Percentiles rank a stretch among this genome's conserved stretches.
These are phyloP conservation scores for Zasmidium citrigriseum DNA, from an alignment of 2,329 filamentous ascomycete species.

Conservation along the genomic window DNA sequence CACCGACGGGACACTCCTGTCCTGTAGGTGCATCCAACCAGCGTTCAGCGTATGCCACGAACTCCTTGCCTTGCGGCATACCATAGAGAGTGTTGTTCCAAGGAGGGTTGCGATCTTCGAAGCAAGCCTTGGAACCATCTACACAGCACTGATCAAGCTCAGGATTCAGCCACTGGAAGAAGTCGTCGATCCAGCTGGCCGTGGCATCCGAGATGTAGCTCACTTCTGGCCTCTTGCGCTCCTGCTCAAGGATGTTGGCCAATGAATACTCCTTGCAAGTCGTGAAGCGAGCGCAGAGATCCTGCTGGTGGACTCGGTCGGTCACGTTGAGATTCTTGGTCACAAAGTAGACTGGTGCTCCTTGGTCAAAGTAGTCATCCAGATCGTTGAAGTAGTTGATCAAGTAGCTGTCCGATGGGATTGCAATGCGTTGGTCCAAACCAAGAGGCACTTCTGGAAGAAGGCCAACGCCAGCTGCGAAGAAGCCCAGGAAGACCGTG, in stretches of 20 bases:
- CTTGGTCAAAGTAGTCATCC: conserved; percentile 86
- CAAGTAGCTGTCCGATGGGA: conserved; percentile 90
- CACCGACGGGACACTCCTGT: conserved; percentile 82
- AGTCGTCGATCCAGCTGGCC: conserved; percentile 96
- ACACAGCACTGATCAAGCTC: conserved; percentile 73
- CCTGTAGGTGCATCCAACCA: conserved; percentile 81
- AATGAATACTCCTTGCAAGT: conserved; percentile 83
- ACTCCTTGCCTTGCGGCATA: conserved; percentile 93
- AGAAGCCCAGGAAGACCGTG: conserved; percentile 80
- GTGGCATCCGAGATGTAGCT: conserved; percentile 87
- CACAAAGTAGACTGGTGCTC: conserved; percentile 95
- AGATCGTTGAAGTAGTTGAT: conserved; percentile 97
- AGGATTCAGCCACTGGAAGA: conserved; percentile 94
- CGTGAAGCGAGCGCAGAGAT: conserved; percentile 87
- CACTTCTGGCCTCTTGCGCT: conserved; percentile 82
- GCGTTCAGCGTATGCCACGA: conserved; percentile 78
- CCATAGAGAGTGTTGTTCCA: conserved; percentile 90
- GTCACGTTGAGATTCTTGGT: conserved; percentile 80
- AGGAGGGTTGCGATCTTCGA: conserved; percentile 70
- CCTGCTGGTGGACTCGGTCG: conserved; percentile 71
- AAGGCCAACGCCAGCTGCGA: conserved; percentile 81
- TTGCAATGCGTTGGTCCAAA: conserved; percentile 89
- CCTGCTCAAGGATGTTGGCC: conserved; percentile 87
- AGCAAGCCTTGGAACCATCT: conserved; percentile 66
- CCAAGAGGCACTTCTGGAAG: conserved; percentile 84